Base-by-base conservation (phyloP, 2,329 filamentous ascomycete genomes). In the Verruconis gallopava region DNA sequence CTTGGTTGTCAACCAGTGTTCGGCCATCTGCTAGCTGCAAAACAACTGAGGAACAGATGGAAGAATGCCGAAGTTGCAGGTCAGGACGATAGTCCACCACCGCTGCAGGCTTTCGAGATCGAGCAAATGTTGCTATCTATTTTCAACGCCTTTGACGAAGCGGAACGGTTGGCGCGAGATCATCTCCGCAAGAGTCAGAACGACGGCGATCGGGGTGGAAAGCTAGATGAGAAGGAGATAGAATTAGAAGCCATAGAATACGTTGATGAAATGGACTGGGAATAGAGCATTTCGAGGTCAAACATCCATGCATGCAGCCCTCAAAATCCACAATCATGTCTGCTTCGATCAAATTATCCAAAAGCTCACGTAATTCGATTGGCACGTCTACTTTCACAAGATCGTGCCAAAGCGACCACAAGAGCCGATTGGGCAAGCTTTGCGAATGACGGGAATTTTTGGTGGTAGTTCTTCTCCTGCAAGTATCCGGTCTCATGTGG, bases 31-130 rank as follows among this genome's bases (percentile, higher is more conserved):
- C 67, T 67, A 40, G 64, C 73, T 42, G 80, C 80, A 1, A 85
- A 85, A 54, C 77, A 81, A 48, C 67, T 82, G 43, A 65, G 80
- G 1, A 85, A 85, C 49, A 65, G 74, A 6, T 85, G 80, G 80
- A 85, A 85, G 59, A 73, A 77, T 42, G 77, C 72, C 0, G 73
- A 77, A 28, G 67, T 30, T 30, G 25, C 25, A 30, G 25, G 25
- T 9, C 9, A 30, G 25, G n/a, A 30, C 25, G 25, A 30, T n/a
- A 30, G 25, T n/a, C 25, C 25, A n/a, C 25, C 25, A n/a, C 25
- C 25, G 6, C 25, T 30, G 9, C 9, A n/a, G 6, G 25, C 25
- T 9, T 30, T 30, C n/a, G 25, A 30, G 25, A 30, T 30, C n/a
- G 25, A 30, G 25, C 25, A 30, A n/a, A 30, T 30, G 25, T n/a